These are phyloP conservation scores for Metrosideros polymorpha DNA, from an alignment of 441 rosid genomes.

Conservation along the genomic window DNA sequence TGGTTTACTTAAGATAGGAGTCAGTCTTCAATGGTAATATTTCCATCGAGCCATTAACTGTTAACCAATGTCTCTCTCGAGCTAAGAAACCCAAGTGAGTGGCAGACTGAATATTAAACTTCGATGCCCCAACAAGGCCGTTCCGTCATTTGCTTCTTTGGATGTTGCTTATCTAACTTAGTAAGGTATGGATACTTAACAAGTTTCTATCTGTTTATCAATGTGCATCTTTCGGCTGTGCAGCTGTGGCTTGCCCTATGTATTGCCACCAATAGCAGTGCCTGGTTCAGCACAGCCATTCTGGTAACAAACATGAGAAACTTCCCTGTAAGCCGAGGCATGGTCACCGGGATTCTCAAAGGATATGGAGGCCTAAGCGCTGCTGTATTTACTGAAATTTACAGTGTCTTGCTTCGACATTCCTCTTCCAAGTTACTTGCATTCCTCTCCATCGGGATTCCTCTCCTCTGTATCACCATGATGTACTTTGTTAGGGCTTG, in stretches of 20 bases:
- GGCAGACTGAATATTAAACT: neutral
- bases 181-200: neutral
- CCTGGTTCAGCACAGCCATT: slow-evolving; percentile 38
- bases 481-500: slow-evolving; percentile 36
- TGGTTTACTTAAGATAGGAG: neutral
- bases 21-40: neutral
- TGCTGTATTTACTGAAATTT: slow-evolving; percentile 36
- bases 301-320: slow-evolving; percentile 45
- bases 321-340: slow-evolving; percentile 32
- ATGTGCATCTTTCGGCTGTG: neutral
- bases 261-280: slow-evolving; percentile 31
- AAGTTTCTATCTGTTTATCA: neutral
- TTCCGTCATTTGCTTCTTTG: neutral
- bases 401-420: slow-evolving; percentile 19
- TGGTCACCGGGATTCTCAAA: slow-evolving; percentile 36
- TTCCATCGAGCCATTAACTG: neutral
- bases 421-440: slow-evolving; percentile 33
- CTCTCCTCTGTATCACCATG: slow-evolving; percentile 22
- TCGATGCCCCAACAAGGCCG: neutral
- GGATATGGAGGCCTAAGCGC: slow-evolving; percentile 39
- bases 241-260: slow-evolving; percentile 42
- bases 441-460: slow-evolving; percentile 28
- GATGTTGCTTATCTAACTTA: neutral
- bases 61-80: neutral
- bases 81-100: neutral